A percentile compares a stretch with the other conserved stretches of the same genome.
These are phyloP conservation scores for Talaromyces rugulosus DNA, from an alignment of 2,329 filamentous ascomycete species.

Conservation along the genomic window DNA sequence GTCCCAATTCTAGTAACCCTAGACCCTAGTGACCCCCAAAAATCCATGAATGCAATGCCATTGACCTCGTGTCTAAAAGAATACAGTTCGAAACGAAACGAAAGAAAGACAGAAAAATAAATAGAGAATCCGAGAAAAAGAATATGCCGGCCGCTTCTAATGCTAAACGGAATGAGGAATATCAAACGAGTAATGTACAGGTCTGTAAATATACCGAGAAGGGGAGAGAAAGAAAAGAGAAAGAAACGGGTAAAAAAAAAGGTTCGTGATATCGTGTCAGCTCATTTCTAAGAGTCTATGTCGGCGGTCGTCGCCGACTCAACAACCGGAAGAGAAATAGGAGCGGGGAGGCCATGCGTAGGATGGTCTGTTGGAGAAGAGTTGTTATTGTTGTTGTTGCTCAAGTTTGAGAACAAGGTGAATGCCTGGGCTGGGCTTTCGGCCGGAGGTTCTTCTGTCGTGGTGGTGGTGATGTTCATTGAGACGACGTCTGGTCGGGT, in stretches of 20 bases:
- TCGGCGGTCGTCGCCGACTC: background rate
- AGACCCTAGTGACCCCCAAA: too few relatives aligned
- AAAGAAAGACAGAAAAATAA: background rate
- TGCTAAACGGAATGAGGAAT: background rate
- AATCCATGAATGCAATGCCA: too few relatives aligned
- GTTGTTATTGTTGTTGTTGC: background rate
- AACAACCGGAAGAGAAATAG: background rate
- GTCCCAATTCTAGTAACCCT: too few relatives aligned
- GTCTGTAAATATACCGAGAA: background rate
- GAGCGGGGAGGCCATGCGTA: background rate
- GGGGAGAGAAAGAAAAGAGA: background rate
- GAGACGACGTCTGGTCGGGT: background rate
- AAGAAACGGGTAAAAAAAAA: background rate
- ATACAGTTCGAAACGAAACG: background rate
- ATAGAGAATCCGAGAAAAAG: background rate
- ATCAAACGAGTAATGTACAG: background rate
- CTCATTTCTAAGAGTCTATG: background rate
- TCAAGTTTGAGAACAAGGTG: background rate
- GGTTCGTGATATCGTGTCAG: background rate
- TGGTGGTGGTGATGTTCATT: background rate
- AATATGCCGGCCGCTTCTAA: background rate
- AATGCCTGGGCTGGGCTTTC: background rate
- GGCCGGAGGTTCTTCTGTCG: background rate
- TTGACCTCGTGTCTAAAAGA: too few relatives aligned
- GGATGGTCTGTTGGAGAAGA: background rate